Evolutionary conservation across 1,284 basidiomycete species (phyloP).

Genomic region (Moesziomyces sp.): DNA sequence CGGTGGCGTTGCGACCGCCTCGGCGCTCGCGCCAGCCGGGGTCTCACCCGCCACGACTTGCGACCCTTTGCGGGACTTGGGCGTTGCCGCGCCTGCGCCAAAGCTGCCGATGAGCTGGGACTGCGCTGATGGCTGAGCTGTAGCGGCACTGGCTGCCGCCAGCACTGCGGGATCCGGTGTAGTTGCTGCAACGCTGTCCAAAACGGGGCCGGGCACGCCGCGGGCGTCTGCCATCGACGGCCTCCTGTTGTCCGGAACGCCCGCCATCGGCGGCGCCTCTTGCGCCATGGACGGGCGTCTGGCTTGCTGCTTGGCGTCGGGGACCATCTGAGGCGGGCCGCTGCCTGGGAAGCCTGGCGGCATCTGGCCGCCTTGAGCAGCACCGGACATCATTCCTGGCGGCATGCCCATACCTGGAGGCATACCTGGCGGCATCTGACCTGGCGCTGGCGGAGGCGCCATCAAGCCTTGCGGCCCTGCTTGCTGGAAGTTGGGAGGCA

Average conservation of each 20-base stretch:
- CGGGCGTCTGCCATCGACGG: slow-evolving; percentile 14
- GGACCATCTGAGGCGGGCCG: slow-evolving; percentile 21
- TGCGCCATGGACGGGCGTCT: slow-evolving; percentile 38
- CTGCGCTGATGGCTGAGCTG: slow-evolving; percentile 33
- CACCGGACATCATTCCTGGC: slow-evolving; percentile 24
- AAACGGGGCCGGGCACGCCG: slow-evolving; percentile 9
- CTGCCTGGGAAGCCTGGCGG: slow-evolving; percentile 25
- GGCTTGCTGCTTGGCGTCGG: slow-evolving; percentile 36
- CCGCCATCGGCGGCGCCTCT: slow-evolving; percentile 24
- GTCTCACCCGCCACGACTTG: slow-evolving; percentile 10
- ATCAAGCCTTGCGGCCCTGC: slow-evolving; percentile 37
- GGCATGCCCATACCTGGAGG: slow-evolving; percentile 27
- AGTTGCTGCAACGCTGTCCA: slow-evolving; percentile 25
- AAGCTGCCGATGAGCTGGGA: slow-evolving; percentile 40
- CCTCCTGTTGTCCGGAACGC: slow-evolving; percentile 24
- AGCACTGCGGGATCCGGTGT: slow-evolving; percentile 35
- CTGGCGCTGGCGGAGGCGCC: slow-evolving; percentile 48
- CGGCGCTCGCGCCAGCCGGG: slow-evolving; percentile 7
- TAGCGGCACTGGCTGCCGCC: slow-evolving; percentile 43
- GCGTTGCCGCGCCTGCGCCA: slow-evolving; percentile 13
- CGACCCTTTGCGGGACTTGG: slow-evolving; percentile 24
- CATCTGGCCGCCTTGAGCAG: slow-evolving; percentile 18
- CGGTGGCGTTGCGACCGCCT: slow-evolving; percentile 4
- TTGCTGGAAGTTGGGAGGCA: slow-evolving; percentile 26
- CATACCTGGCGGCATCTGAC: slow-evolving; percentile 35